These are phyloP conservation scores for Ascoidea tarda DNA, from an alignment of 805 yeast species.

Conservation along the genomic window DNA sequence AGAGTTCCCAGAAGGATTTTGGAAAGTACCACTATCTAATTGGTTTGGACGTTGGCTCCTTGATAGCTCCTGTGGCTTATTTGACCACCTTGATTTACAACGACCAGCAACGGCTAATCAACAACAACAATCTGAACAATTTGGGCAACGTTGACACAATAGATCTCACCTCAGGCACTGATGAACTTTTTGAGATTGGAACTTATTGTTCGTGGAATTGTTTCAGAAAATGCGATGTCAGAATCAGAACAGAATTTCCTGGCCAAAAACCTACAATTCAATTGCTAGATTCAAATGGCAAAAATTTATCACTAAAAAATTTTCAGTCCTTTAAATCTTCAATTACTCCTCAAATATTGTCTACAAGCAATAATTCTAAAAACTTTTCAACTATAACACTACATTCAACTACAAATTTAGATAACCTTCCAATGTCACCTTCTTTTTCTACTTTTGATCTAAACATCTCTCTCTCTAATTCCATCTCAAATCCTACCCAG, in stretches of 20 bases:
- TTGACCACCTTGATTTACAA: constrained; percentile 32
- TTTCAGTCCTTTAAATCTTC: not conserved
- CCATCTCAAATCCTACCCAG: not conserved
- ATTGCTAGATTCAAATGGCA: constrained; percentile 8
- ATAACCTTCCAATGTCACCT: not conserved
- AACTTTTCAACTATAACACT: not conserved
- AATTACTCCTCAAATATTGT: not conserved
- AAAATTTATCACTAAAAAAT: constrained; percentile 2
- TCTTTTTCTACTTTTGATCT: not conserved
- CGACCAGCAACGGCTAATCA: constrained; percentile 62
- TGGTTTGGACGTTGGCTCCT: constrained; percentile 38
- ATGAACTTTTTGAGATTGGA: constrained; percentile 22
- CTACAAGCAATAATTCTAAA: not conserved
- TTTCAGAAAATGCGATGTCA: constrained; percentile 58
- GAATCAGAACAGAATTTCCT: constrained; percentile 49
- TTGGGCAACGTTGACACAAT: constrained; percentile 22
- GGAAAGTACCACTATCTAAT: constrained; percentile 41
- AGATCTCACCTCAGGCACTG: constrained; percentile 23
- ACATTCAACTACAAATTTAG: not conserved
- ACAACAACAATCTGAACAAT: constrained; percentile 18
- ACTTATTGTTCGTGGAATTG: constrained; percentile 63
- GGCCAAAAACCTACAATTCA: constrained; percentile 16
- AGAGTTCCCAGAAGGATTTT: constrained; percentile 12
- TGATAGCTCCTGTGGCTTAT: constrained; percentile 42
- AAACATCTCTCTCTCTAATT: not conserved